phyloP scores from a whole-genome alignment of 108 stramenopile species.

The Bacterosira constricta region DNA sequence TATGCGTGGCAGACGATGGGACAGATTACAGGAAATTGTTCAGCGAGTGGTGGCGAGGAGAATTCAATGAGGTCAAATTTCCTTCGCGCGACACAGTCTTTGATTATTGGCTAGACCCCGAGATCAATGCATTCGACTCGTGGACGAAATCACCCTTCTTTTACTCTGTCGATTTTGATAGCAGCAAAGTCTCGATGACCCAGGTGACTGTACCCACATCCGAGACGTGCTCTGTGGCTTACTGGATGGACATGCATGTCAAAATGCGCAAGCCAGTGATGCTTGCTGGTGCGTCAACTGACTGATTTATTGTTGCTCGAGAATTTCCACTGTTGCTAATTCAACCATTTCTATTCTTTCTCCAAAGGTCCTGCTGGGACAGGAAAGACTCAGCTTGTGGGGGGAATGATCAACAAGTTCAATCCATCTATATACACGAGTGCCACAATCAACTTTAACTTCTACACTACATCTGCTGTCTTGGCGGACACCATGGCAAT shows the following conservation, averaged over 20 bases:
- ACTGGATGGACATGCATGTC: conserved; percentile 61
- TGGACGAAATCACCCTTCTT: conserved; percentile 73
- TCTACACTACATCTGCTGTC: conserved; percentile 55
- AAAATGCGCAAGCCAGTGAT: conserved; percentile 51
- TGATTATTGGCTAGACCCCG: conserved; percentile 85
- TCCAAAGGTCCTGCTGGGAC: conserved; percentile 74
- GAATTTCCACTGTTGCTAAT: no score
- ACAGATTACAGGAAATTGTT: conserved; percentile 78
- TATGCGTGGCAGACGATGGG: conserved; percentile 71
- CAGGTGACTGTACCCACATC: conserved; percentile 48
- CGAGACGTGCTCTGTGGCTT: conserved; percentile 65
- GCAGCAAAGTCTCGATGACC: conserved; percentile 40
- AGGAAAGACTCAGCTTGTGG: conserved; percentile 66
- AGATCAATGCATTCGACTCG: conserved; percentile 61
- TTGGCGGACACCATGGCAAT: conserved; percentile 49
- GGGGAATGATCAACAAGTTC: conserved; percentile 44
- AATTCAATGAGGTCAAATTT: conserved; percentile 79
- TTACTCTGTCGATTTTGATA: conserved; percentile 43
- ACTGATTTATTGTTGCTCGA: no score
- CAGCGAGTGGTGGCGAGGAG: conserved; percentile 72
- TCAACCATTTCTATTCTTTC: no score
- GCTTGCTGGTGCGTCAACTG: conserved; percentile 71
- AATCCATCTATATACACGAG: conserved; percentile 6
- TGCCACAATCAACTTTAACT: conserved; percentile 63
- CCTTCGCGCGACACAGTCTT: conserved; percentile 85